Conservation (phyloP, 495 filamentous ascomycete genomes). For the Clohesyomyces aquaticus region DNA sequence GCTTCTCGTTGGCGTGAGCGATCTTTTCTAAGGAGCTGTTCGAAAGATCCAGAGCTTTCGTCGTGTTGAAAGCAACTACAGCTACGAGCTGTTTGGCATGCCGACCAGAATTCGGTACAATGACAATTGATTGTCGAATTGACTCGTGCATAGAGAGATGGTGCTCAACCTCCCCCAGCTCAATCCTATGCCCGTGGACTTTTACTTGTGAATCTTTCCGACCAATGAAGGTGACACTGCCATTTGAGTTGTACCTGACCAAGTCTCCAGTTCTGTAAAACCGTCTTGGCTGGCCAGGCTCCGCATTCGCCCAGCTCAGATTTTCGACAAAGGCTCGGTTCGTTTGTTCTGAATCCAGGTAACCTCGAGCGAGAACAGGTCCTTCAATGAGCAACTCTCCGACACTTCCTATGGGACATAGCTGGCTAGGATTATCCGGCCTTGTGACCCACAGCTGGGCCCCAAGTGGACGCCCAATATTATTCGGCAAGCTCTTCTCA, state of each 20-base stretch:
- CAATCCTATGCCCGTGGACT: slow-evolving; percentile 51
- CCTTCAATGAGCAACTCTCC: slow-evolving; percentile 57
- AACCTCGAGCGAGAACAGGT: slow-evolving; percentile 48
- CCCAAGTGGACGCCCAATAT: slow-evolving; percentile 48
- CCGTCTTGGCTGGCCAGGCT: slow-evolving; percentile 17
- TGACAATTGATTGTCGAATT: slow-evolving; percentile 49
- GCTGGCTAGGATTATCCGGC: slow-evolving; percentile 47
- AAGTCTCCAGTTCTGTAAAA: slow-evolving; percentile 53
- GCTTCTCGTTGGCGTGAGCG: neutral
- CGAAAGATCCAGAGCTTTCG: too few species aligned
- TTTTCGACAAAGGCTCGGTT: slow-evolving; percentile 42
- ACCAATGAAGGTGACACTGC: slow-evolving; percentile 50
- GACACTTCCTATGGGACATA: slow-evolving; percentile 51
- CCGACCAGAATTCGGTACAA: slow-evolving; percentile 31
- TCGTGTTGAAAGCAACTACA: neutral
- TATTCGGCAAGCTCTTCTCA: slow-evolving; percentile 42
- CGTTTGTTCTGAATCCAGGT: slow-evolving; percentile 46
- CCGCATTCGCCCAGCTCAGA: slow-evolving; percentile 14
- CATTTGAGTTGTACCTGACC: slow-evolving; percentile 43
- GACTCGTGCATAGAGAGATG: slow-evolving; percentile 37
- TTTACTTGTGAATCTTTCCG: slow-evolving; percentile 56
- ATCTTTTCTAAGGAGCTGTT: too few species aligned
- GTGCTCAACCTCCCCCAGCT: slow-evolving; percentile 35
- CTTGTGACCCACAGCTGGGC: slow-evolving; percentile 40
- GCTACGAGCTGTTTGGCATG: neutral